phyloP scores from a whole-genome alignment of 495 filamentous ascomycete species.

The Penicillium egyptiacum region DNA sequence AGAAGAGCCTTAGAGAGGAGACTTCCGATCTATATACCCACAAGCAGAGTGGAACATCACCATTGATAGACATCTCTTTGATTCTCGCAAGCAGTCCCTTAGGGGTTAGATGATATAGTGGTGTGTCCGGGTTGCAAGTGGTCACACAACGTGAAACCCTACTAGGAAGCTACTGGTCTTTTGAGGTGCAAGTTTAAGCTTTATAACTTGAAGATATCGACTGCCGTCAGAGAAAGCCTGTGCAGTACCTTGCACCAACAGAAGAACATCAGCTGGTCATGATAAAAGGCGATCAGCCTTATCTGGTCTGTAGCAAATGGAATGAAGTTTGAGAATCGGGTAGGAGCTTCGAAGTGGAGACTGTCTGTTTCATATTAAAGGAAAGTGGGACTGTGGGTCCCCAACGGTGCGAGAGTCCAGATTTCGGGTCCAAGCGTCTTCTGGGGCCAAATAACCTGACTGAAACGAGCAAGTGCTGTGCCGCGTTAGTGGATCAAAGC shows the following conservation, averaged over 20 bases:
- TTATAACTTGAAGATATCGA: conserved; percentile 8
- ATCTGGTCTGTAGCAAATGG: conserved; percentile 14
- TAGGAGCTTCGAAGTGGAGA: conserved; percentile 15
- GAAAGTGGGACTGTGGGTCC: conserved; percentile 14
- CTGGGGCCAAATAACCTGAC: background rate
- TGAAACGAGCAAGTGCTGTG: conserved; percentile 6
- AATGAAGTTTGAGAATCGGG: background rate
- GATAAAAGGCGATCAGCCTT: conserved; percentile 10
- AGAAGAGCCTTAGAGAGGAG: background rate
- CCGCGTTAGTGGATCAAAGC: background rate
- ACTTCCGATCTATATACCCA: background rate
- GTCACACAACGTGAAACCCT: background rate
- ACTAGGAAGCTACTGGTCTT: background rate
- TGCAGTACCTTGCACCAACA: background rate
- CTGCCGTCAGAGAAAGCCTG: no score
- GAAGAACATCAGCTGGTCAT: background rate
- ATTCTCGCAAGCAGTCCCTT: background rate
- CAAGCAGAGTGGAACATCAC: background rate
- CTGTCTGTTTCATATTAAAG: conserved; percentile 24
- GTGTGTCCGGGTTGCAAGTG: background rate
- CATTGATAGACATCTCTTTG: background rate
- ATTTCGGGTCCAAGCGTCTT: conserved; percentile 4
- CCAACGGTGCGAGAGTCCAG: conserved; percentile 6
- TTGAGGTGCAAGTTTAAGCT: conserved; percentile 9
- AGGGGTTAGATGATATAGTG: background rate